A percentile compares a stretch with the other conserved stretches of the same genome.
Evolutionary conservation across 2,329 filamentous ascomycete species (phyloP).

Genomic region (Cladosporium sp.): DNA sequence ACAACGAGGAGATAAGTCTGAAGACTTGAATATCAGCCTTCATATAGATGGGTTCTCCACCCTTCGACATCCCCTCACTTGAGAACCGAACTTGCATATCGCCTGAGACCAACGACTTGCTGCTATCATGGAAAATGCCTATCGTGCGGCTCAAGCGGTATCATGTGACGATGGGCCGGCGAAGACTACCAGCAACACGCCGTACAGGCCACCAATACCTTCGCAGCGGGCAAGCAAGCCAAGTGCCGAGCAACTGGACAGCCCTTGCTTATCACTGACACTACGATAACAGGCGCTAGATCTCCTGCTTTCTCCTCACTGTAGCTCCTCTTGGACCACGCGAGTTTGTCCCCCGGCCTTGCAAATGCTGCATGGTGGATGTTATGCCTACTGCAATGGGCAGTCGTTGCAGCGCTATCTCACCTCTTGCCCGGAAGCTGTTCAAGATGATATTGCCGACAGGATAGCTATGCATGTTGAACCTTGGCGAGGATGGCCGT

Average conservation of each 20-base stretch:
- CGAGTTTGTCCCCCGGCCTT: not conserved
- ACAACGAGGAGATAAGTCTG: no score
- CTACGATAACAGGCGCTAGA: conserved; percentile 1
- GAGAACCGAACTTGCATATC: not conserved
- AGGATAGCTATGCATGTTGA: not conserved
- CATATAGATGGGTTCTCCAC: no score
- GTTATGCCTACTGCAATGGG: not conserved
- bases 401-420: not conserved
- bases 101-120: not conserved
- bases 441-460: not conserved
- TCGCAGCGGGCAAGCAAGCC: conserved; percentile 7
- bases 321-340: not conserved
- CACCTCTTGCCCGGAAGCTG: not conserved
- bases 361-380: conserved; percentile 3
- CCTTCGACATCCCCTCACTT: not conserved
- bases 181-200: not conserved
- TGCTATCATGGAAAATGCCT: not conserved
- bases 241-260: conserved; percentile 3
- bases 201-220: conserved; percentile 1
- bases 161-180: not conserved
- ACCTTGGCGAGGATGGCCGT: not conserved
- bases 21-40: no score
- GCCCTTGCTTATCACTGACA: conserved; percentile 4
- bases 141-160: not conserved
- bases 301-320: conserved; percentile 1